These are phyloP conservation scores for Xylaria venustula DNA, from an alignment of 495 filamentous ascomycete genomes.

Conservation along the genomic window DNA sequence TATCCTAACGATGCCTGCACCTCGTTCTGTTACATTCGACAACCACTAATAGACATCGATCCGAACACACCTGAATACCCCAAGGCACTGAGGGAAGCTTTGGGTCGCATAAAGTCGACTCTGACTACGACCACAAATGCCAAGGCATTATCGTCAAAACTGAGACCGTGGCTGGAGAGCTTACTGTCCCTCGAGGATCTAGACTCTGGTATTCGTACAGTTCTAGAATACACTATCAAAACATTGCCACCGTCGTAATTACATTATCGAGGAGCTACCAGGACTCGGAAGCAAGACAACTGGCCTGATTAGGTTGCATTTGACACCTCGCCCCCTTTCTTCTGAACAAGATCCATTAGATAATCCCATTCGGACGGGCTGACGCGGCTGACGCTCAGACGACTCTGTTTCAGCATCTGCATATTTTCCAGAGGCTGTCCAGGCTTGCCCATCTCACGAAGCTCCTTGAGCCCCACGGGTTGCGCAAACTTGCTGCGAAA, in stretches of 20 bases:
- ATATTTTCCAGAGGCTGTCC: slow-evolving; percentile 73
- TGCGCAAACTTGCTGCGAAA: slow-evolving; percentile 78
- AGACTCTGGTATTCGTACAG: slow-evolving; percentile 65
- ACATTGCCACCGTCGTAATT: slow-evolving; percentile 27
- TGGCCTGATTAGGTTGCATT: neutral
- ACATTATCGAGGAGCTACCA: neutral
- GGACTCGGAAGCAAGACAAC: neutral
- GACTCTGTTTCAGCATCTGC: slow-evolving; percentile 74
- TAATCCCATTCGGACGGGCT: slow-evolving; percentile 74
- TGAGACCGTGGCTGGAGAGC: slow-evolving; percentile 58
- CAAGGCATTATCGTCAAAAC: slow-evolving; percentile 50
- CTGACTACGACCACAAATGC: slow-evolving; percentile 42
- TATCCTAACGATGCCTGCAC: slow-evolving; percentile 60
- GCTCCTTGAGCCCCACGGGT: slow-evolving; percentile 69
- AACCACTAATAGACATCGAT: slow-evolving; percentile 65
- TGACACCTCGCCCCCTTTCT: slow-evolving; percentile 28
- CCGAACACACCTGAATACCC: slow-evolving; percentile 70
- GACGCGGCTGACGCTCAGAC: slow-evolving; percentile 84
- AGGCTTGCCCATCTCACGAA: slow-evolving; percentile 60
- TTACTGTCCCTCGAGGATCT: slow-evolving; percentile 56
- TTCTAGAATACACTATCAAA: slow-evolving; percentile 56
- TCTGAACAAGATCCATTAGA: slow-evolving; percentile 58
- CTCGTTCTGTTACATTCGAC: slow-evolving; percentile 66
- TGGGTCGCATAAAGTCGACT: slow-evolving; percentile 57
- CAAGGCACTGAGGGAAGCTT: slow-evolving; percentile 59